These are phyloP conservation scores for Kodamaea ohmeri DNA, from an alignment of 1,139 yeast species.

Conservation along the genomic window DNA sequence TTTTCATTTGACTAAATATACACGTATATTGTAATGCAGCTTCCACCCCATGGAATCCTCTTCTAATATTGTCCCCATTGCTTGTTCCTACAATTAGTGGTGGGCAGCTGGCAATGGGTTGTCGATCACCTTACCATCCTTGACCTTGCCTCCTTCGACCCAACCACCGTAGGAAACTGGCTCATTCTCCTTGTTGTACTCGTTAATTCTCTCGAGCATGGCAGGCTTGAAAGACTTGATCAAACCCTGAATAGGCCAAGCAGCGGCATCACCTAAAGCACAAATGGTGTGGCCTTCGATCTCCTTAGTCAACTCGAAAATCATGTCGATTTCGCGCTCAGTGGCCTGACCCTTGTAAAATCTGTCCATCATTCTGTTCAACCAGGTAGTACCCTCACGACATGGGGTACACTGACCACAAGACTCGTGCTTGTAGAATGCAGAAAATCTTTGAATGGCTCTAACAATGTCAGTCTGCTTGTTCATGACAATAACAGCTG, in stretches of 20 bases:
- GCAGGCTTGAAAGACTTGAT: constrained; percentile 80
- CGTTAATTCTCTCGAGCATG: constrained; percentile 67
- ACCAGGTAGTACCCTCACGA: constrained; percentile 91
- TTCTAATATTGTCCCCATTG: neutral
- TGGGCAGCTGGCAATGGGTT: constrained; percentile 54
- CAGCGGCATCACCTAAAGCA: constrained; percentile 90
- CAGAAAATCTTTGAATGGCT: constrained; percentile 79
- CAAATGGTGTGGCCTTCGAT: constrained; percentile 90
- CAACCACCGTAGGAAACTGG: constrained; percentile 72
- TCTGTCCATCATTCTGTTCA: constrained; percentile 79
- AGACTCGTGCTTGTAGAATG: constrained; percentile 85
- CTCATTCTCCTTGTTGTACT: constrained; percentile 44
- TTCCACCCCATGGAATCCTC: constrained; percentile 6
- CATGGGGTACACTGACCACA: constrained; percentile 96
- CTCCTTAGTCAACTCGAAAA: constrained; percentile 76
- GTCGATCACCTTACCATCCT: constrained; percentile 64
- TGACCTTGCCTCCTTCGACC: constrained; percentile 60
- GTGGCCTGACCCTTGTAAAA: constrained; percentile 75
- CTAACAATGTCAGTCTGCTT: constrained; percentile 79
- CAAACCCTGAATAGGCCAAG: constrained; percentile 90
- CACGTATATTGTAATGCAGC: constrained; percentile 7
- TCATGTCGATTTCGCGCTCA: constrained; percentile 76
- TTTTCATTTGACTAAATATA: constrained; percentile 7
- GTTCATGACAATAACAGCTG: constrained; percentile 88
- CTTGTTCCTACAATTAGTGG: constrained; percentile 19